phyloP scores from a whole-genome alignment of 1,284 basidiomycete genomes.

The Ustilago tritici region DNA sequence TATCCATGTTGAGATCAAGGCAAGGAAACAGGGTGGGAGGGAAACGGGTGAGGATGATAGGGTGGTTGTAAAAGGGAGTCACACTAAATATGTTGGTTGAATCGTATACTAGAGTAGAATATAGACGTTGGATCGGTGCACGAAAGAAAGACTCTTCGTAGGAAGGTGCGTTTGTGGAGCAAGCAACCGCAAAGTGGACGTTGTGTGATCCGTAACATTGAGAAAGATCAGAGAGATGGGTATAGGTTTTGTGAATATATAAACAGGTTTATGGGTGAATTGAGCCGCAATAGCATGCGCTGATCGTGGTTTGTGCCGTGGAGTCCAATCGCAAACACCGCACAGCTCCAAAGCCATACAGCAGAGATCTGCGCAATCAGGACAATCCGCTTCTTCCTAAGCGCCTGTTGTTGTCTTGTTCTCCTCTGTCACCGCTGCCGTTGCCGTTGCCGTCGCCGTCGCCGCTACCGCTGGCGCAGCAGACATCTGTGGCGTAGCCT shows the following conservation, averaged over 20 bases:
- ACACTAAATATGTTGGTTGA: slow-evolving; percentile 54
- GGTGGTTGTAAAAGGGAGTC: slow-evolving; percentile 37
- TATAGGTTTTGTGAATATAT: slow-evolving; percentile 2
- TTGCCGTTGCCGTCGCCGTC: background rate
- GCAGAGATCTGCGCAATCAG: background rate
- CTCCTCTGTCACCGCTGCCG: background rate
- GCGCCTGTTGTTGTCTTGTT: background rate
- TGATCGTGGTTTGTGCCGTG: background rate
- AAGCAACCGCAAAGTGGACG: no score
- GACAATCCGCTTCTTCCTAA: background rate
- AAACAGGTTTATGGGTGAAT: background rate
- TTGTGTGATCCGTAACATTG: background rate
- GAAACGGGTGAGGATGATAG: slow-evolving; percentile 36
- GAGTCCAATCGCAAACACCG: background rate
- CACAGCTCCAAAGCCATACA: background rate
- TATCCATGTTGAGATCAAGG: slow-evolving; percentile 47
- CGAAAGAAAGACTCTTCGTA: no score
- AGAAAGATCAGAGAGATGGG: background rate
- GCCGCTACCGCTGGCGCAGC: background rate
- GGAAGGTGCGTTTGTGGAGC: no score
- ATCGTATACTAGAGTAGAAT: background rate
- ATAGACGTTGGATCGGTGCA: no score
- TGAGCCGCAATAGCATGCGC: background rate
- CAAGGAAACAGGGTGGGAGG: slow-evolving; percentile 24
- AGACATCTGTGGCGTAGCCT: slow-evolving; percentile 37